Conservation (phyloP, 176 grass and related monocot genomes). For the Musa beccarii region DNA sequence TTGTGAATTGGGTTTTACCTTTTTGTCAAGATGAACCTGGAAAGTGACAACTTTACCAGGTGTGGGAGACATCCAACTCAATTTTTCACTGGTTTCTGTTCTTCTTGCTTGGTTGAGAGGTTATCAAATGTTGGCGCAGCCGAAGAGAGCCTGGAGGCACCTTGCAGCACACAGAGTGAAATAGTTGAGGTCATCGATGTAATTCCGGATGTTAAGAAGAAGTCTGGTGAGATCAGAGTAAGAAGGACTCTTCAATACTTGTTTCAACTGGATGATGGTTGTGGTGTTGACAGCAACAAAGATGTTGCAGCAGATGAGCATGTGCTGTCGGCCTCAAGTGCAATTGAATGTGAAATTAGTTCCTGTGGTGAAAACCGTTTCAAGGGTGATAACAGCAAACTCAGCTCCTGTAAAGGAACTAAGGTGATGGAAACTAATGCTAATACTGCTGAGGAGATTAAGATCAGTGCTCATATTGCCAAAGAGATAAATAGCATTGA, state of each 20-base stretch:
- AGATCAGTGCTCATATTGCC: neutral
- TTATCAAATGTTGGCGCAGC: slow-evolving; percentile 54
- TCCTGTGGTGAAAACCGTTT: slow-evolving; percentile 5
- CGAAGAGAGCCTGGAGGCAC: slow-evolving; percentile 14
- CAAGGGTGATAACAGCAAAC: neutral
- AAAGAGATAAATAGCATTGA: neutral
- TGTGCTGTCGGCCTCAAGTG: neutral
- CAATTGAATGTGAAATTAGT: neutral
- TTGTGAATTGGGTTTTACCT: neutral
- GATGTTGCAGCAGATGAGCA: neutral
- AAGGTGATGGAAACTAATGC: slow-evolving; percentile 13
- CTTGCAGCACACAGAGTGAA: slow-evolving; percentile 34
- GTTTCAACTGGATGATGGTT: slow-evolving; percentile 80
- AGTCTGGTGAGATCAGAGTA: slow-evolving; percentile 28
- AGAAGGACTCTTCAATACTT: slow-evolving; percentile 75
- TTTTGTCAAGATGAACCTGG: slow-evolving; percentile 18
- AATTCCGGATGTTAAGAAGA: neutral
- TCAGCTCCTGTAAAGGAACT: slow-evolving; percentile 3
- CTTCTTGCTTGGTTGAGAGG: slow-evolving; percentile 81
- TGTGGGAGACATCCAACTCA: slow-evolving; percentile 66
- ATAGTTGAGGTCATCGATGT: slow-evolving; percentile 47
- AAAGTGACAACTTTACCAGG: slow-evolving; percentile 34
- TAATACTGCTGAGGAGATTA: neutral
- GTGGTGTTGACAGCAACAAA: neutral
- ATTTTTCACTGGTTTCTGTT: slow-evolving; percentile 69